Evolutionary conservation across 768 basidiomycete genomes (phyloP), one percentile per base, ranked within the genome.

Genomic region (Phlebiopsis gigantea): DNA sequence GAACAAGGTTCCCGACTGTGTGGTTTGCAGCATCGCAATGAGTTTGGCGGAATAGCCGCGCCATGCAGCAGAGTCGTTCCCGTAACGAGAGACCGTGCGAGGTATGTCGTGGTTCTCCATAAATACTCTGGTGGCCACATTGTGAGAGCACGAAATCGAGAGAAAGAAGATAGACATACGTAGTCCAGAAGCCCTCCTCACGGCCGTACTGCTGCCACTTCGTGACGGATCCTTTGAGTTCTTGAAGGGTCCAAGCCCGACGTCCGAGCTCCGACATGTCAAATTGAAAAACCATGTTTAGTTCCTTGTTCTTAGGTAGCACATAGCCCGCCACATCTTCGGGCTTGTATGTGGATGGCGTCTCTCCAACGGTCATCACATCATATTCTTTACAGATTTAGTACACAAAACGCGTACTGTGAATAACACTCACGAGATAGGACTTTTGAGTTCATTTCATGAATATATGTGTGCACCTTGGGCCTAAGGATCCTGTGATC

Each of bases 71-170:
- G 75, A 71, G 65, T 90, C 87, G 57, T 84, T 81, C 17, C 82
- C 82, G 62, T 83, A 85, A 42, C 87, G 79, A 9, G 86, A 82
- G 29, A 90, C 81, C 5, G 77, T 75, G 10, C 89, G 75, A 1
- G 81, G 69, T 41, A 83, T 79, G 68, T 89, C 87, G 66, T 88
- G 87, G 66, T 88, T 87, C 69, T 88, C 86, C 43, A 85, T 79
- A 68, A 77, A 86, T 5, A 79, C 68, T n/a, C n/a, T n/a, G n/a
- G n/a, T n/a, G n/a, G n/a, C n/a, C n/a, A n/a, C n/a, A n/a, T n/a
- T n/a, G n/a, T n/a, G 83, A 84, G 51, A n/a, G n/a, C n/a, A n/a
- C n/a, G 39, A 41, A 51, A 79, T 60, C 60, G 84, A 78, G n/a
- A n/a, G n/a, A n/a, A n/a, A n/a, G n/a, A n/a, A n/a, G n/a, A n/a